Evolutionary conservation across 208 protist genomes (phyloP).

Genomic region (Acanthamoeba divionensis): DNA sequence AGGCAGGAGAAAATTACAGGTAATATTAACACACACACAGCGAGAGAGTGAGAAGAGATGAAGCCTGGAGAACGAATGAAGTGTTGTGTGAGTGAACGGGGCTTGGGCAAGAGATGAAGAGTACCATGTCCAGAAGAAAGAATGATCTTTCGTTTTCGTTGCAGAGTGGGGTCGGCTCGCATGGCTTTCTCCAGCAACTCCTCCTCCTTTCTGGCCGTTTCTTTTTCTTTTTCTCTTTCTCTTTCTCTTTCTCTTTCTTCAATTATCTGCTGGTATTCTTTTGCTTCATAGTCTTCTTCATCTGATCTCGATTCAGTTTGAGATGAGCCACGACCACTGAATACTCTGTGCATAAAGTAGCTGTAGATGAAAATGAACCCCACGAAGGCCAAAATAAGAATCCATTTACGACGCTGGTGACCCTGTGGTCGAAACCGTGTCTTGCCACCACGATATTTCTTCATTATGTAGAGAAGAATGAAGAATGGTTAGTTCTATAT

Average conservation of each 20-base stretch:
- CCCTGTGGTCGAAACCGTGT: no score
- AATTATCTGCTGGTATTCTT: neutral
- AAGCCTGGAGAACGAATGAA: neutral
- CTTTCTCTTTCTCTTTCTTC: neutral
- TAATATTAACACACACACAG: neutral
- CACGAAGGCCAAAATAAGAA: neutral
- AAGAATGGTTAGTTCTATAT: no score
- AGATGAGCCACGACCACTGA: neutral
- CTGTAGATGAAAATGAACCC: neutral
- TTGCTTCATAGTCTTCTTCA: neutral
- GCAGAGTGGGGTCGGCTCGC: neutral
- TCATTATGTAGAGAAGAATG: no score
- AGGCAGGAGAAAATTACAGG: neutral
- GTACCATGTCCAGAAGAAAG: neutral
- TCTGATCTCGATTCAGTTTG: neutral
- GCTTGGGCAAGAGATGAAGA: neutral
- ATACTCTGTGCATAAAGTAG: neutral
- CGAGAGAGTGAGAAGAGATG: neutral
- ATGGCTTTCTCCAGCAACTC: neutral
- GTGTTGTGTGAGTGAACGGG: neutral
- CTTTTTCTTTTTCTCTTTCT: neutral
- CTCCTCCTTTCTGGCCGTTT: no score
- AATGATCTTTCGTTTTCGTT: slow-evolving; percentile 6
- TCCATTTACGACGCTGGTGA: no score
- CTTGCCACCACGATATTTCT: no score